Conservation (phyloP, 2,329 filamentous ascomycete species). For the Hypoxylon sp. region DNA sequence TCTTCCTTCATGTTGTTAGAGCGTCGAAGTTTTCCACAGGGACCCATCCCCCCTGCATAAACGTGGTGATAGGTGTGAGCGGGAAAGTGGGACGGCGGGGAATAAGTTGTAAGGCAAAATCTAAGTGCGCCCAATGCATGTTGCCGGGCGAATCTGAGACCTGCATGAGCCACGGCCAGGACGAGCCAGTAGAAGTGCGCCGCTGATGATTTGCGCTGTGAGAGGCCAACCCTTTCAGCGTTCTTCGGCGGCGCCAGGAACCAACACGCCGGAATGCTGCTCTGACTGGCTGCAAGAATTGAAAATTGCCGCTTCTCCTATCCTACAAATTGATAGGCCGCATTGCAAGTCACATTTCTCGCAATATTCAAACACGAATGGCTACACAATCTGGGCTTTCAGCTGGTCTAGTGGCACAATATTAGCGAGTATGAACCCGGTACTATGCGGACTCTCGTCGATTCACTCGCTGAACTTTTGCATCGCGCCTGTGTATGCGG, state of each 20-base stretch:
- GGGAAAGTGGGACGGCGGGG: slow-evolving; percentile 30
- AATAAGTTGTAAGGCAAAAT: slow-evolving; percentile 33
- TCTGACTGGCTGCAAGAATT: slow-evolving; percentile 34
- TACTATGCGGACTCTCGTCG: slow-evolving; percentile 12
- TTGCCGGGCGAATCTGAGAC: slow-evolving; percentile 34
- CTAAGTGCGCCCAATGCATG: slow-evolving; percentile 29
- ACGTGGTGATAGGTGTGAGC: slow-evolving; percentile 37
- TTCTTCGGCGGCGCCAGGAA: slow-evolving; percentile 31
- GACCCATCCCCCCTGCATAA: slow-evolving; percentile 31
- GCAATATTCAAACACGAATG: slow-evolving; percentile 33
- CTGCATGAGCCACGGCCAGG: slow-evolving; percentile 22
- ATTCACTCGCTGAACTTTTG: slow-evolving; percentile 10
- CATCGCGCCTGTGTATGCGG: slow-evolving; percentile 14
- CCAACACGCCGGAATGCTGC: slow-evolving; percentile 40
- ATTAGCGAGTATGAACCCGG: slow-evolving; percentile 12
- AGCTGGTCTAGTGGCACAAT: slow-evolving; percentile 31
- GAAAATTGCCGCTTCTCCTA: slow-evolving; percentile 22
- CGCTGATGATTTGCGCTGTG: slow-evolving; percentile 35
- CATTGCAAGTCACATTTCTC: slow-evolving; percentile 18
- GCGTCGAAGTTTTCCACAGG: slow-evolving; percentile 9
- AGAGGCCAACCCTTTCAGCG: slow-evolving; percentile 41
- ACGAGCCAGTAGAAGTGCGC: slow-evolving; percentile 43
- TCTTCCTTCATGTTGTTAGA: slow-evolving; percentile 10
- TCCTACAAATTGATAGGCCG: slow-evolving; percentile 15
- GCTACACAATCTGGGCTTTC: slow-evolving; percentile 27